phyloP scores from a whole-genome alignment of 306 rosid genomes.

The Parietaria judaica region DNA sequence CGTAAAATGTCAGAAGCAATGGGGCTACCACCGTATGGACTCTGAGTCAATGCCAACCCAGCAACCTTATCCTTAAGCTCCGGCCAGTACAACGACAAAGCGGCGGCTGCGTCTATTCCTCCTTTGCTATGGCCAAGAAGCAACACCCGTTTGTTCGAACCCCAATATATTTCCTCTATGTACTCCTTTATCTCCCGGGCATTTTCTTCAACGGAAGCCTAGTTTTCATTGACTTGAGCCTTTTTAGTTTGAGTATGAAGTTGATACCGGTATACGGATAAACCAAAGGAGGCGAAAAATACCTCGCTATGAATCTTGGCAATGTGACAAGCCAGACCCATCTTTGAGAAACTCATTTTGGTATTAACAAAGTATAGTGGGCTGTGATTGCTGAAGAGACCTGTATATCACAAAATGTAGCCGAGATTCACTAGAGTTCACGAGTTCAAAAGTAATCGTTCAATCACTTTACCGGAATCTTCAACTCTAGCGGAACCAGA shows the following conservation, averaged over 20 bases:
- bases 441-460: no score
- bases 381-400: slow-evolving; percentile 96
- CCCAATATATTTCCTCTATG: slow-evolving; percentile 95
- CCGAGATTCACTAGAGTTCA: neutral
- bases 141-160: slow-evolving; percentile 77
- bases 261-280: slow-evolving; percentile 1
- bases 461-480: no score
- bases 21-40: slow-evolving; percentile 99
- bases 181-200: slow-evolving; percentile 90
- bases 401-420: slow-evolving; percentile 33
- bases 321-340: slow-evolving; percentile 91
- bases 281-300: slow-evolving; percentile 11
- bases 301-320: slow-evolving; percentile 99
- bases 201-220: slow-evolving; percentile 95
- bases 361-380: slow-evolving; percentile 88
- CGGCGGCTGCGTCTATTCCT: slow-evolving; percentile 98
- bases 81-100: slow-evolving; percentile 90
- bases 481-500: no score
- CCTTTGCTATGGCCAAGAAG: slow-evolving; percentile 99
- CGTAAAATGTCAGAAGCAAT: slow-evolving; percentile 93
- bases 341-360: slow-evolving; percentile 69
- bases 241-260: slow-evolving; percentile 23
- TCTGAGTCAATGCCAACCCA: slow-evolving; percentile 82
- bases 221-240: slow-evolving; percentile 18
- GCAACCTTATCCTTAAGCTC: slow-evolving; percentile 96